phyloP scores from a whole-genome alignment of 768 basidiomycete species.

The Boletus barrowsii region DNA sequence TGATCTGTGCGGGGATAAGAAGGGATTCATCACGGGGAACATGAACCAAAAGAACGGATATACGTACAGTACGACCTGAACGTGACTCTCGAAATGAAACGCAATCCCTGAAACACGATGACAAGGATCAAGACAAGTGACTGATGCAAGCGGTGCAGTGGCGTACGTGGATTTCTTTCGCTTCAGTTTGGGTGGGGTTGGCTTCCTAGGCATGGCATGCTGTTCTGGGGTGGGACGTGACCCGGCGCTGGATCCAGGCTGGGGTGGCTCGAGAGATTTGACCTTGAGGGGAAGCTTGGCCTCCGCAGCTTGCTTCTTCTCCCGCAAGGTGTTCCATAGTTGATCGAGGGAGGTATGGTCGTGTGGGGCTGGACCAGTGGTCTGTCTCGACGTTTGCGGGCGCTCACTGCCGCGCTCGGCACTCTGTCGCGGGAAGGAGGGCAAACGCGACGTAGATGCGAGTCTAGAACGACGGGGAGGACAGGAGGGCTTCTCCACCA shows the following conservation, averaged over 20 bases:
- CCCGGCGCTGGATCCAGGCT: constrained; percentile 17
- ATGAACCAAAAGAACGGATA: constrained; percentile 3
- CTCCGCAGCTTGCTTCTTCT: constrained; percentile 63
- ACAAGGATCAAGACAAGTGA: constrained; percentile 13
- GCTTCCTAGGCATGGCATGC: constrained; percentile 23
- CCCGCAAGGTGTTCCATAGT: constrained; percentile 65
- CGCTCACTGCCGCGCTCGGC: constrained; percentile 22
- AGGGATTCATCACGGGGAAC: constrained; percentile 8
- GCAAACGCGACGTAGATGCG: constrained; percentile 16
- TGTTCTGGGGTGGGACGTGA: constrained; percentile 28
- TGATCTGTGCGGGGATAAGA: constrained; percentile 41
- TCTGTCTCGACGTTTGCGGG: constrained; percentile 16
- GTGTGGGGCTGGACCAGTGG: constrained; percentile 10
- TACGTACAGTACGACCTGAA: constrained; percentile 55
- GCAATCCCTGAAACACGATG: constrained; percentile 36
- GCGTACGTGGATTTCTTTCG: constrained; percentile 66
- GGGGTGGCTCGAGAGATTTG: constrained; percentile 53
- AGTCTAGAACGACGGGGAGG: constrained; percentile 23
- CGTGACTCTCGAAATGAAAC: constrained; percentile 68
- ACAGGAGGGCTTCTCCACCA: constrained; percentile 16
- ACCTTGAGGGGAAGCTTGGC: constrained; percentile 69
- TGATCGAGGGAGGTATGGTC: constrained; percentile 44
- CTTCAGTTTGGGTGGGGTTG: constrained; percentile 42
- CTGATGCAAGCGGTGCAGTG: constrained; percentile 4
- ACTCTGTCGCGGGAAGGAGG: constrained; percentile 10